Evolutionary conservation across 2,329 filamentous ascomycete genomes (phyloP).

Genomic region (Neurospora sp.): DNA sequence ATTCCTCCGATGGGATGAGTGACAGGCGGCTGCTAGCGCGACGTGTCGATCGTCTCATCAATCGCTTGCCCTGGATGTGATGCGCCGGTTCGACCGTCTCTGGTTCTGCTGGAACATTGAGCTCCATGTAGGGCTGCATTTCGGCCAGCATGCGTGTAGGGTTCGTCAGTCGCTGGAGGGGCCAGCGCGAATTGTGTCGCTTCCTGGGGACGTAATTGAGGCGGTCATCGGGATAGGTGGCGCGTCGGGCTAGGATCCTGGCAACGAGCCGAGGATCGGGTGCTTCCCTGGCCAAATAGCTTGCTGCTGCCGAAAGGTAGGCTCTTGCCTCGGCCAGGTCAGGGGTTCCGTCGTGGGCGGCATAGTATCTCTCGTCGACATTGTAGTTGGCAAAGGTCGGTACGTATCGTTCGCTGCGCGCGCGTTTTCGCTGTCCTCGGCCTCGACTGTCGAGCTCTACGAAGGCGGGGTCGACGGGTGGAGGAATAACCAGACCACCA

Average conservation of each 20-base stretch:
- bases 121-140: slow-evolving; percentile 17
- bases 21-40: slow-evolving; percentile 22
- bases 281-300: slow-evolving; percentile 8
- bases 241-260: slow-evolving; percentile 1
- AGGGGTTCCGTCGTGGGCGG: slow-evolving; percentile 5
- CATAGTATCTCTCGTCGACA: slow-evolving; percentile 19
- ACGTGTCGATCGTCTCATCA: slow-evolving; percentile 17
- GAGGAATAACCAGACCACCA: slow-evolving; percentile 8
- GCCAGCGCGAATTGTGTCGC: slow-evolving; percentile 24
- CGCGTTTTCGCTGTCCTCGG: slow-evolving; percentile 25
- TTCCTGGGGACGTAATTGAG: slow-evolving; percentile 22
- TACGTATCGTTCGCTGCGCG: slow-evolving; percentile 20
- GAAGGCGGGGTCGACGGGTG: slow-evolving; percentile 5
- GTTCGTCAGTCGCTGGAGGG: slow-evolving; percentile 11
- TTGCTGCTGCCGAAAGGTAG: slow-evolving; percentile 2
- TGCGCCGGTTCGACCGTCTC: slow-evolving; percentile 8
- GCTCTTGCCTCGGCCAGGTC: slow-evolving; percentile 20
- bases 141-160: slow-evolving; percentile 15
- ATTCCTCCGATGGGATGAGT: slow-evolving; percentile 12
- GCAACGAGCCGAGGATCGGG: not conserved
- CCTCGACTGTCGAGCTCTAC: slow-evolving; percentile 26
- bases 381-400: slow-evolving; percentile 23
- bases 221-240: slow-evolving; percentile 15
- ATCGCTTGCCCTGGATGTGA: slow-evolving; percentile 14
- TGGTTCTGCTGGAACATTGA: slow-evolving; percentile 8